Conservation (phyloP, 805 yeast species). For the Candida palmyrensis region DNA sequence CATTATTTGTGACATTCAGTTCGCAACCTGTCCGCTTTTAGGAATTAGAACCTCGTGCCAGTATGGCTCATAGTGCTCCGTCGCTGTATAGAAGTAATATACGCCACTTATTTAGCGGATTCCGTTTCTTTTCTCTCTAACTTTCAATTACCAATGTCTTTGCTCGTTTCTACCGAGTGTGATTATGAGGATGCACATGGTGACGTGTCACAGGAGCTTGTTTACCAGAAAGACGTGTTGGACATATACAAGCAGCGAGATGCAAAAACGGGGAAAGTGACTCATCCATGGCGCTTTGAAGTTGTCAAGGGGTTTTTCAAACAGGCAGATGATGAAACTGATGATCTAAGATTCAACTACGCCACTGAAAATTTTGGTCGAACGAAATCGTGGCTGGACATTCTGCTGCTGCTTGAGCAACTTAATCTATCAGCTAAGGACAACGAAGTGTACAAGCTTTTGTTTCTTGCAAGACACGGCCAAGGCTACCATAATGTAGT, state of each 20-base stretch:
- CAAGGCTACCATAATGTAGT: conserved; percentile 51
- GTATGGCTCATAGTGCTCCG: not conserved
- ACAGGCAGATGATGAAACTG: conserved; percentile 39
- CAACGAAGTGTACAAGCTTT: conserved; percentile 37
- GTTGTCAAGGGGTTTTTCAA: conserved; percentile 39
- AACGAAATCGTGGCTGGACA: conserved; percentile 29
- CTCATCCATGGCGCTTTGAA: conserved; percentile 29
- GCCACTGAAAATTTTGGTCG: conserved; percentile 41
- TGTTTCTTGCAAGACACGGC: conserved; percentile 49
- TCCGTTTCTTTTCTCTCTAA: too few species aligned
- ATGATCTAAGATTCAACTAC: conserved; percentile 38
- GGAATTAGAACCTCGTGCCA: too few species aligned
- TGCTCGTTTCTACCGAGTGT: conserved; percentile 19
- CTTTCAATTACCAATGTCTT: conserved; percentile 12
- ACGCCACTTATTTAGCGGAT: too few species aligned
- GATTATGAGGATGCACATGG: conserved; percentile 24
- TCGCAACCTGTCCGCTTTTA: too few species aligned
- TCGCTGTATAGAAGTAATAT: not conserved
- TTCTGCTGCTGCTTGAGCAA: conserved; percentile 21
- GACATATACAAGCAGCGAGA: not conserved
- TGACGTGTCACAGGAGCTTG: conserved; percentile 6
- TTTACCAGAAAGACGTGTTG: conserved; percentile 5
- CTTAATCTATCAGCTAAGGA: conserved; percentile 26
- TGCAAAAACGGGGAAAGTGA: not conserved
- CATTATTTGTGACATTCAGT: too few species aligned